A percentile compares a stretch with the other conserved stretches of the same genome.
Conservation (phyloP, 2,329 filamentous ascomycete species). For the Neofusicoccum sp. region DNA sequence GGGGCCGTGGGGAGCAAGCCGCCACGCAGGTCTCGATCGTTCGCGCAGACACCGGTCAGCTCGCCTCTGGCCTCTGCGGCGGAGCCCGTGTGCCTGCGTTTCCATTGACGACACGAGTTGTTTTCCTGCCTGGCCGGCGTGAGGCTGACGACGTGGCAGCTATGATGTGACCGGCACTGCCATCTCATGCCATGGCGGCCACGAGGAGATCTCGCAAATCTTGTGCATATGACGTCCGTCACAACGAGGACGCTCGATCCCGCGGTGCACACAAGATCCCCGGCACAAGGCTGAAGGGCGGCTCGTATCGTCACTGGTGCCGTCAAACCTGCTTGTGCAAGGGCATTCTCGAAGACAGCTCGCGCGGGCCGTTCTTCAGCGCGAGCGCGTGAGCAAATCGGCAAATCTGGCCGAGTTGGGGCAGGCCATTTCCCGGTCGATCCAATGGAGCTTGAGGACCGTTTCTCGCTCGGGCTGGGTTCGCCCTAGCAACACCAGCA, state of each 20-base stretch:
- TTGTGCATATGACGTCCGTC: slow-evolving; percentile 10
- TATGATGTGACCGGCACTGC: not conserved
- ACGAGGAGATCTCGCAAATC: slow-evolving; percentile 9
- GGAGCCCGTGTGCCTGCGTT: slow-evolving; percentile 23
- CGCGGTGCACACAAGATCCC: not conserved
- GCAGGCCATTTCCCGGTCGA: slow-evolving; percentile 12
- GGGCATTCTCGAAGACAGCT: slow-evolving; percentile 8
- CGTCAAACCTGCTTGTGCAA: slow-evolving; percentile 13
- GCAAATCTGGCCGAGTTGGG: slow-evolving; percentile 7
- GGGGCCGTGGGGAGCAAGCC: slow-evolving; percentile 15
- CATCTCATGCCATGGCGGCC: slow-evolving; percentile 1
- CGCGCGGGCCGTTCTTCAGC: slow-evolving; percentile 10
- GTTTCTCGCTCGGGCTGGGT: slow-evolving; percentile 10
- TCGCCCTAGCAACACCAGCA: slow-evolving; percentile 11
- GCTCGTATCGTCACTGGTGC: slow-evolving; percentile 1
- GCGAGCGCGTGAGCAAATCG: slow-evolving; percentile 11
- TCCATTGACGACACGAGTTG: slow-evolving; percentile 14
- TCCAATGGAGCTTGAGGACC: slow-evolving; percentile 7
- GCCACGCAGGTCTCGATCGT: slow-evolving; percentile 5
- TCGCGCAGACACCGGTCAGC: slow-evolving; percentile 27
- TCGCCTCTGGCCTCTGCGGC: slow-evolving; percentile 20
- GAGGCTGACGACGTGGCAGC: slow-evolving; percentile 1
- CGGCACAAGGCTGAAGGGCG: slow-evolving; percentile 13
- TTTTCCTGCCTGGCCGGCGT: not conserved
- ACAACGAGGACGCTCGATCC: not conserved